Evolutionary conservation across 257 asterid species (phyloP).

Genomic region (Fraxinus cuspidata): DNA sequence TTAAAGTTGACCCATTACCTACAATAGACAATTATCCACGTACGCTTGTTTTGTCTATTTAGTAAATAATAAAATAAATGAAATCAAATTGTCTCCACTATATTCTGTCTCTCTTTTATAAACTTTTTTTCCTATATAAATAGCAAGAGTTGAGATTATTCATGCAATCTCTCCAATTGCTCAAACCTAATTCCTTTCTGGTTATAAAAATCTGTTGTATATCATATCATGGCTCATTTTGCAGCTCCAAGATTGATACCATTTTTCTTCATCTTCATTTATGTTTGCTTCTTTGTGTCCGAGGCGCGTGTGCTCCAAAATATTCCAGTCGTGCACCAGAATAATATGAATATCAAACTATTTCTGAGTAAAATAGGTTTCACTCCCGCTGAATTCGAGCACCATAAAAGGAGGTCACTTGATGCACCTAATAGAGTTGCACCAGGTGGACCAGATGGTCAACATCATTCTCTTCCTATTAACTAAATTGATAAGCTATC

Average conservation of each 20-base stretch:
- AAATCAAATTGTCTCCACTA: slow-evolving; percentile 44
- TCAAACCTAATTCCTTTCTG: background rate
- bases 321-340: background rate
- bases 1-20: too few relatives aligned
- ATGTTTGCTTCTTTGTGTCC: slow-evolving; percentile 1
- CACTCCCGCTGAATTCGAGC: slow-evolving; percentile 25
- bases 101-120: slow-evolving; percentile 8
- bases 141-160: slow-evolving; percentile 19
- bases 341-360: slow-evolving; percentile 2
- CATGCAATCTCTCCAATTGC: slow-evolving; percentile 14
- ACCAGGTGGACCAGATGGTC: slow-evolving; percentile 54
- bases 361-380: slow-evolving; percentile 41
- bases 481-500: background rate
- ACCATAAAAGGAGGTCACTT: slow-evolving; percentile 35
- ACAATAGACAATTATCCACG: slow-evolving; percentile 19
- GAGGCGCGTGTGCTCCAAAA: slow-evolving; percentile 31
- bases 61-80: slow-evolving; percentile 22
- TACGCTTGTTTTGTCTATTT: slow-evolving; percentile 30
- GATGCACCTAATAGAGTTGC: slow-evolving; percentile 26
- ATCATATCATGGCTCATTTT: slow-evolving; percentile 31
- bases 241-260: background rate
- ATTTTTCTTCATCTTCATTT: slow-evolving; percentile 5
- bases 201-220: background rate
- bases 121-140: slow-evolving; percentile 30
- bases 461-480: slow-evolving; percentile 35